phyloP scores from a whole-genome alignment of 192 early-diverging fungal genomes.

The Coemansia sp. region DNA sequence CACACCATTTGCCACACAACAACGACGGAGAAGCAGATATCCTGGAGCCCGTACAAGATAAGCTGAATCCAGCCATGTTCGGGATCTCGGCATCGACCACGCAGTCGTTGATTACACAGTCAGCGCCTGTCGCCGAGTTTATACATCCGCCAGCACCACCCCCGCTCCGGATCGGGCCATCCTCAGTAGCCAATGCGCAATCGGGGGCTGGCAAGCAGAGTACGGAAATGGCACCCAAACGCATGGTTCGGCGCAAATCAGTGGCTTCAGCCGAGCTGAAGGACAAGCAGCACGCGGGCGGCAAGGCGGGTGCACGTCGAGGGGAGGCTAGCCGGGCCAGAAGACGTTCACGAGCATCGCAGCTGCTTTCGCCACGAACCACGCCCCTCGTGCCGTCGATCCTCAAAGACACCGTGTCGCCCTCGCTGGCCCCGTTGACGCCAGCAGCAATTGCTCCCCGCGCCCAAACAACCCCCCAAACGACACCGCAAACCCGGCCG shows the following conservation, averaged over 20 bases:
- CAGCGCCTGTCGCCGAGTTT: slow-evolving; percentile 38
- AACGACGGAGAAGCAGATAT: slow-evolving; percentile 20
- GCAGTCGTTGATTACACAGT: slow-evolving; percentile 23
- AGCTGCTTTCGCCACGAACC: slow-evolving; percentile 29
- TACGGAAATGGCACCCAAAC: too few species aligned
- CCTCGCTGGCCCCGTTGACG: slow-evolving; percentile 7
- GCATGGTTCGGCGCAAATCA: slow-evolving; percentile 3
- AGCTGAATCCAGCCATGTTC: neutral
- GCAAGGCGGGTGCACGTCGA: slow-evolving; percentile 6
- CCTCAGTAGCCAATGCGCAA: slow-evolving; percentile 2
- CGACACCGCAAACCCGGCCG: slow-evolving; percentile 14
- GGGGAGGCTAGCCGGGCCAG: slow-evolving; percentile 4
- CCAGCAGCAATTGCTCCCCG: slow-evolving; percentile 12
- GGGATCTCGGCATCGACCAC: slow-evolving; percentile 3
- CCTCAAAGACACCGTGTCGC: slow-evolving; percentile 10
- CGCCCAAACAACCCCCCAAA: neutral
- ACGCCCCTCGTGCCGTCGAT: slow-evolving; percentile 43
- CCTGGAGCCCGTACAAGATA: neutral
- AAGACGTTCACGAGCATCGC: slow-evolving; percentile 21
- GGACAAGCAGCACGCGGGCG: neutral
- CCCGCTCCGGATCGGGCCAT: slow-evolving; percentile 35
- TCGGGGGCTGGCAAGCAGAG: neutral
- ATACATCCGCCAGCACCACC: slow-evolving; percentile 42
- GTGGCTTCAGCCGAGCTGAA: neutral
- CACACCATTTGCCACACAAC: slow-evolving; percentile 45